Evolutionary conservation across 2,329 filamentous ascomycete genomes (phyloP), one percentile per base, ranked within the genome.

Genomic region (Rosellinia necatrix): DNA sequence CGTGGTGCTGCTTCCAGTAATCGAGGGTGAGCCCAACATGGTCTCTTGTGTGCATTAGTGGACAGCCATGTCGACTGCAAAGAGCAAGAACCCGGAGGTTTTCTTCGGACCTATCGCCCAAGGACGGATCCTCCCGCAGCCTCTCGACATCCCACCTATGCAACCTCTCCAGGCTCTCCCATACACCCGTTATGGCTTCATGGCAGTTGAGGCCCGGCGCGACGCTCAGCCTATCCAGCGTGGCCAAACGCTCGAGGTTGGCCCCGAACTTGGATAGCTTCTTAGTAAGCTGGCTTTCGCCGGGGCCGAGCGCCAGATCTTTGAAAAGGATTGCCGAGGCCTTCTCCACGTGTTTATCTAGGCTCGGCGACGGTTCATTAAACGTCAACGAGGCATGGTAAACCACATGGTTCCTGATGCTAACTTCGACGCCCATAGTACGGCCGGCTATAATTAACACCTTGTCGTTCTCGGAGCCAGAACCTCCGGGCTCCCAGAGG

Each of bases 111-210:
- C 77, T 80, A 17, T 69, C 72, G n/a, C 65, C 66, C 64, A 78
- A 72, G 2, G 72, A 70, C 1, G 76, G 72, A 12, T 82, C 79
- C 55, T 80, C 77, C 8, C 79, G 78, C 25, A 86, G 70, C 59
- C 77, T 81, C 53, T 82, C 78, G 58, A 87, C 75, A 68, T 94
- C 90, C 78, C 89, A 88, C 41, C 84, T 77, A 66, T 89, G 85
- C n/a, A 96, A 74, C 63, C 80, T 85, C 56, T 81, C 78, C 57
- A 94, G 75, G 66, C 88, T 90, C 53, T 81, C 81, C 70, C 88
- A 90, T 5, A 96, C 78, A 3, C 89, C 89, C 3, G 84, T 85
- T 40, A 93, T 78, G 0, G 90, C 90, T 68, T 91, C 88, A 68
- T 90, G 89, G 70, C 90, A 90, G 64, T 90, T 90, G 6, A 93